phyloP scores from a whole-genome alignment of 23 red algal species.

The Gracilaria vermiculophylla region DNA sequence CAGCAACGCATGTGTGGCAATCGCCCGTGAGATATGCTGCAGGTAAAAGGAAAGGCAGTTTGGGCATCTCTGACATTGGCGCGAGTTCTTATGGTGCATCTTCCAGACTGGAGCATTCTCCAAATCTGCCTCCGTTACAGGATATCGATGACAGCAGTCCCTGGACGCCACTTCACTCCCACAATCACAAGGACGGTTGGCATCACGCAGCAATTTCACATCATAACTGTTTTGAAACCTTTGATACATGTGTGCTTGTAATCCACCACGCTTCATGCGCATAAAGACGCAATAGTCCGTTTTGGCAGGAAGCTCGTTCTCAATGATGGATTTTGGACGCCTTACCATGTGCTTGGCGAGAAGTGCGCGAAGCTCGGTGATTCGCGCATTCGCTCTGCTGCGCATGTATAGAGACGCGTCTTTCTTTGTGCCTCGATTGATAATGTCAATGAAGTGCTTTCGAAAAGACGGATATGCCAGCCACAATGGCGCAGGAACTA shows the following conservation, averaged over 20 bases:
- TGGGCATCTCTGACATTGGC: slow-evolving; percentile 44
- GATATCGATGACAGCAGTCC: slow-evolving; percentile 63
- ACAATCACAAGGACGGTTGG: slow-evolving; percentile 58
- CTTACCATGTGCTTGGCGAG: slow-evolving; percentile 64
- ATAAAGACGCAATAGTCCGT: slow-evolving; percentile 63
- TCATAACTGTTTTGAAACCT: slow-evolving; percentile 74
- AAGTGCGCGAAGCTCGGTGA: slow-evolving; percentile 46
- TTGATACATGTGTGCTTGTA: slow-evolving; percentile 64
- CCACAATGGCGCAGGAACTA: slow-evolving; percentile 56
- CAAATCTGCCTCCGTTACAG: neutral
- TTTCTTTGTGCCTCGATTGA: slow-evolving; percentile 47
- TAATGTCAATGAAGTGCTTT: slow-evolving; percentile 52
- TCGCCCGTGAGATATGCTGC: slow-evolving; percentile 28
- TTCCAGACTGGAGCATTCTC: slow-evolving; percentile 64
- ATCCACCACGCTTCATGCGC: slow-evolving; percentile 46
- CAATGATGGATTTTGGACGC: slow-evolving; percentile 53
- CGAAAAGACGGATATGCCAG: slow-evolving; percentile 41
- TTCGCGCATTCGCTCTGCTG: slow-evolving; percentile 32
- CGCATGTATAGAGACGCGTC: slow-evolving; percentile 58
- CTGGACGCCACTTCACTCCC: neutral
- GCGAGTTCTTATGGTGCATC: slow-evolving; percentile 39
- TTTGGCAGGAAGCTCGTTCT: slow-evolving; percentile 50
- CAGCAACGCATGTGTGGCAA: slow-evolving; percentile 61
- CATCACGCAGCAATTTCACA: slow-evolving; percentile 50
- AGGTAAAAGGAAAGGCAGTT: slow-evolving; percentile 58